Base-by-base conservation (phyloP, 441 rosid genomes). In the Erysimum cheiri region DNA sequence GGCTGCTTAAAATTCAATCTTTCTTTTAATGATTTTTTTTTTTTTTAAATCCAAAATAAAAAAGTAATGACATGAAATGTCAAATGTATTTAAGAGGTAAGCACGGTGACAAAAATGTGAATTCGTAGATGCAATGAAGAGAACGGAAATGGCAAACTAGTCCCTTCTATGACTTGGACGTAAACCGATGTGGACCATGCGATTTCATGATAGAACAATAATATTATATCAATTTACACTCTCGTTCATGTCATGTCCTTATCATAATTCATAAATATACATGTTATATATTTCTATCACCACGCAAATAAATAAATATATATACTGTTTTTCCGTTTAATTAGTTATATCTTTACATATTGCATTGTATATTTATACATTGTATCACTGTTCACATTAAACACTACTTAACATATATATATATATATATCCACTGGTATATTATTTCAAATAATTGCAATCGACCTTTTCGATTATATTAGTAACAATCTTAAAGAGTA, bases 1-100 rank as follows among this genome's bases (percentile, higher is more conserved):
- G 40, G 41, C 57, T 58, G 75, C 68, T 43, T 76, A 57, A 58
- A 49, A 70, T 69, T 69, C 78, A 69, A 75, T 8, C 39, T 64
- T 75, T 29, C 56, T 62, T 74, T 36, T 22, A 69, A 50, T 60
- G 63, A 61, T 53, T 50, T 60, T 13, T 29, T 13, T 19, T 24
- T 14, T 26, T 60, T 47, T 8, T 15, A 10, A 9, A 1, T 2
- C 24, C 35, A 26, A 13, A n/a, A 2, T n/a, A n/a, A 40, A 44
- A 12, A 46, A 24, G 13, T 46, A 56, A 26, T 37, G 40, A 32
- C n/a, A 36, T 15, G 15, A 59, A 66, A 41, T 67, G 77, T 46
- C 63, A 60, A 53, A 60, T 67, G 64, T 60, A 40, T 35, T 17
- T 60, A 67, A 74, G 64, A 44, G 35, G 37, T 61, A 22, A 59